Percentiles rank a stretch among this genome's conserved stretches.
phyloP scores from a whole-genome alignment of 2,329 filamentous ascomycete genomes.

The Epichloe coenophiala region DNA sequence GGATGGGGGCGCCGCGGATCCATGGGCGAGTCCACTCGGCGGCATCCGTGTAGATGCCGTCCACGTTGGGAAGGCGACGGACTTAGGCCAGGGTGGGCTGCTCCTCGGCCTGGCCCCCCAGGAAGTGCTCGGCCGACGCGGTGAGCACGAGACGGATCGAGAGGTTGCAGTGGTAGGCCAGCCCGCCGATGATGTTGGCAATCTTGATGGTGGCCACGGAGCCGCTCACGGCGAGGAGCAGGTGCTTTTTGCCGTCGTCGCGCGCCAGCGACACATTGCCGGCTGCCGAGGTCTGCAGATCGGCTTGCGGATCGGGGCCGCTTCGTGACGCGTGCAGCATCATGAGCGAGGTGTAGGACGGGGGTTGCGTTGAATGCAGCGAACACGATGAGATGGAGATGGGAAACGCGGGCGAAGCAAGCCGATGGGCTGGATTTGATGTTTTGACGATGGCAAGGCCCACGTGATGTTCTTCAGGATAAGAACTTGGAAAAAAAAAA shows the following conservation, averaged over 20 bases:
- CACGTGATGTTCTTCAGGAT: no score
- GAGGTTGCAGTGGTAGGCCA: slow-evolving; percentile 40
- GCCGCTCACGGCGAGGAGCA: slow-evolving; percentile 29
- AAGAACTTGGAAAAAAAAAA: no score
- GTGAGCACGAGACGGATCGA: slow-evolving; percentile 82
- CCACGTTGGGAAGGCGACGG: slow-evolving; percentile 52
- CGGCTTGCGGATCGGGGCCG: background rate
- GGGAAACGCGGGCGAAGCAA: no score
- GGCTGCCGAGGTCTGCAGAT: slow-evolving; percentile 12
- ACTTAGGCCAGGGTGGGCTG: slow-evolving; percentile 57
- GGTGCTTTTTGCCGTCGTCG: slow-evolving; percentile 28
- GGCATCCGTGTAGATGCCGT: slow-evolving; percentile 68
- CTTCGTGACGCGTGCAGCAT: slow-evolving; percentile 3
- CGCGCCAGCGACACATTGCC: slow-evolving; percentile 19
- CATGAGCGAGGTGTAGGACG: no score
- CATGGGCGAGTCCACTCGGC: slow-evolving; percentile 75
- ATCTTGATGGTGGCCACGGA: slow-evolving; percentile 84
- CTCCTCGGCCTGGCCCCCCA: slow-evolving; percentile 62
- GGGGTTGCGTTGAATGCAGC: no score
- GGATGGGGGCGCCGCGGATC: slow-evolving; percentile 62
- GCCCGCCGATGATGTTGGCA: slow-evolving; percentile 47
- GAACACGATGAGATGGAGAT: no score
- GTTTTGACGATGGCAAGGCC: no score
- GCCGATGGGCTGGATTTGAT: no score
- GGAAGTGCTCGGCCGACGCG: slow-evolving; percentile 57